These are phyloP conservation scores for Microdochium trichocladiopsis DNA, from an alignment of 2,329 filamentous ascomycete genomes.

Conservation along the genomic window DNA sequence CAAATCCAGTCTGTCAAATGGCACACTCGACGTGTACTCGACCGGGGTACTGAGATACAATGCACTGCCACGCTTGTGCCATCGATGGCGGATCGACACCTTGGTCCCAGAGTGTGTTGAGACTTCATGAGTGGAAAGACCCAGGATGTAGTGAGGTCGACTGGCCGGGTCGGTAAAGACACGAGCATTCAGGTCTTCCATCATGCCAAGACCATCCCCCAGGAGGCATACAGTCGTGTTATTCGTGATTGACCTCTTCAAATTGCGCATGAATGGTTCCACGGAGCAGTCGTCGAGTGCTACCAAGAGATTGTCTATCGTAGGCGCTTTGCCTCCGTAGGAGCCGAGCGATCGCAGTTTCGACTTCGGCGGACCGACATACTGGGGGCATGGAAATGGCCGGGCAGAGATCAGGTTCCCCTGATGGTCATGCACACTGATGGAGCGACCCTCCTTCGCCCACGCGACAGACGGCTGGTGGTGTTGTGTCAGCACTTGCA, in stretches of 20 bases:
- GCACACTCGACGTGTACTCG: background rate
- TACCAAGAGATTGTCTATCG: constrained; percentile 66
- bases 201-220: constrained; percentile 74
- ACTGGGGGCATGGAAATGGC: background rate
- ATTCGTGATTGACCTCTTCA: constrained; percentile 36
- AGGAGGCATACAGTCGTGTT: constrained; percentile 69
- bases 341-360: constrained; percentile 7
- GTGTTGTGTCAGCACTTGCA: constrained; percentile 11
- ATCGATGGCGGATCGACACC: constrained; percentile 23
- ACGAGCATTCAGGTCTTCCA: constrained; percentile 67
- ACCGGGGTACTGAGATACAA: constrained; percentile 25
- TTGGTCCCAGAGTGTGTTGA: constrained; percentile 5
- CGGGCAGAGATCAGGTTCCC: background rate
- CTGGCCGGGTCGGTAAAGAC: constrained; percentile 60
- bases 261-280: constrained; percentile 52
- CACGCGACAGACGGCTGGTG: background rate
- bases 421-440: background rate
- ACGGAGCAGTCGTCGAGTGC: constrained; percentile 51
- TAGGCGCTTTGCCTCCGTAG: constrained; percentile 15
- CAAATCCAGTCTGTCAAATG: constrained; percentile 9
- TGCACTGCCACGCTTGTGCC: constrained; percentile 27
- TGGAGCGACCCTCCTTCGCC: background rate
- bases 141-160: constrained; percentile 72
- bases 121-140: constrained; percentile 43
- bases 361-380: background rate